Evolutionary conservation across 345 rosid species (phyloP), one percentile per base, ranked within the genome.

Genomic region (Citrus mangshanensis): DNA sequence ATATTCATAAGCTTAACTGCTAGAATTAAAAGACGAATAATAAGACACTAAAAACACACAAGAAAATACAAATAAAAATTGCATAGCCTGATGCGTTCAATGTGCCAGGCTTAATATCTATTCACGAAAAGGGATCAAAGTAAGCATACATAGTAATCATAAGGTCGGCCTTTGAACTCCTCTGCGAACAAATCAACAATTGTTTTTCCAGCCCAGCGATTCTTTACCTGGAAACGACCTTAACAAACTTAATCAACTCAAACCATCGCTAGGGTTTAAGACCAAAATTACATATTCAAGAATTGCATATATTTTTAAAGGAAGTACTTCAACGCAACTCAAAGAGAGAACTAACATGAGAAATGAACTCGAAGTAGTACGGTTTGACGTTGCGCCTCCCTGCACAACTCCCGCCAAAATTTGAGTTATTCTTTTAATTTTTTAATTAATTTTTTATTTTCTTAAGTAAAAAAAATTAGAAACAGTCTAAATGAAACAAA

Each of bases 201-300:
- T 7, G 93, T 88, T 83, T 96, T 96, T 61, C 98, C 99, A 2
- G 93, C 88, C 97, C 98, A 94, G 9, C 98, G 94, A 70, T 91
- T 91, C 77, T 94, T 93, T 75, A 87, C 97, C 99, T 95, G 82
- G 24, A 28, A 34, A 61, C 9, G 74, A 54, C 56, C 27, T 30
- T n/a, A 56, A 74, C 46, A 14, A 46, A 58, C 61, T 4, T 16
- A 58, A 54, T 1, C 62, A 59, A 37, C 70, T 66, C 38, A 46
- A n/a, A 74, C 59, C 28, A 22, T 18, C 8, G 19, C 38, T 72
- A 81, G 74, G 78, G 80, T 77, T 83, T 3, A 68, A 4, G 37
- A 16, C 42, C 25, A 28, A 49, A 49, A 27, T 35, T 24, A 66
- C 27, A 66, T 25, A 25, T 30, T 54, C 6, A 24, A 70, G 22